Evolutionary conservation across 208 protist genomes (phyloP).

Genomic region (Acanthamoeba culbertsoni): DNA sequence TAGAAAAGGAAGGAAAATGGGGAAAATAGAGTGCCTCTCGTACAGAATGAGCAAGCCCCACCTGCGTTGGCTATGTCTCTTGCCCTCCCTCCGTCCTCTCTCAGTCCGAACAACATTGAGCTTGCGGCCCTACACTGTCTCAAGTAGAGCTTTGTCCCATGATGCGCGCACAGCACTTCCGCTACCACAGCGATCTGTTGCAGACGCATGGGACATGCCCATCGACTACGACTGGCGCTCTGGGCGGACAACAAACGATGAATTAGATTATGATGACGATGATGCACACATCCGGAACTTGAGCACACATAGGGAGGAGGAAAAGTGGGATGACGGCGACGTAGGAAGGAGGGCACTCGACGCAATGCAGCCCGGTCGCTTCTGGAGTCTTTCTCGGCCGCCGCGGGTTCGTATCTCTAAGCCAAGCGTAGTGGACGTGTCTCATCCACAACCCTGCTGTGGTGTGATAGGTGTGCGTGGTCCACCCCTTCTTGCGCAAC

Average conservation of each 20-base stretch:
- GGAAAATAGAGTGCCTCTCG: too few relatives aligned
- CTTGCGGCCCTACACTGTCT: too few relatives aligned
- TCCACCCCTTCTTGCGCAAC: slow-evolving; percentile 6
- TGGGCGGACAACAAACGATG: neutral
- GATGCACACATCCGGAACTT: neutral
- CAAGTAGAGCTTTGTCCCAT: too few relatives aligned
- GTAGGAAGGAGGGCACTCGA: neutral
- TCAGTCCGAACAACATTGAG: too few relatives aligned
- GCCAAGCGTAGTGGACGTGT: too few relatives aligned
- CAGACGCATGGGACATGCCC: neutral
- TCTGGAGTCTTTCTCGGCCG: neutral
- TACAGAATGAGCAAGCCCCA: too few relatives aligned
- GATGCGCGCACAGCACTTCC: neutral
- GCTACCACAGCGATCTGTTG: neutral
- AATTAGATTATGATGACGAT: neutral
- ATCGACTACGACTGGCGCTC: neutral
- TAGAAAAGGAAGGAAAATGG: too few relatives aligned
- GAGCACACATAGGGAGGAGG: neutral
- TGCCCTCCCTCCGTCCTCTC: too few relatives aligned
- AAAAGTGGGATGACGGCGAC: neutral
- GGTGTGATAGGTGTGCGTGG: neutral
- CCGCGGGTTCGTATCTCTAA: too few relatives aligned
- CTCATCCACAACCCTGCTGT: neutral
- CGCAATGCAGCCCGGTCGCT: slow-evolving; percentile 29
- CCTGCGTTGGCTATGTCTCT: too few relatives aligned